Percentiles rank a stretch among this genome's conserved stretches.
These are phyloP conservation scores for Lycium ferocissimum DNA, from an alignment of 257 asterid genomes.

Conservation along the genomic window DNA sequence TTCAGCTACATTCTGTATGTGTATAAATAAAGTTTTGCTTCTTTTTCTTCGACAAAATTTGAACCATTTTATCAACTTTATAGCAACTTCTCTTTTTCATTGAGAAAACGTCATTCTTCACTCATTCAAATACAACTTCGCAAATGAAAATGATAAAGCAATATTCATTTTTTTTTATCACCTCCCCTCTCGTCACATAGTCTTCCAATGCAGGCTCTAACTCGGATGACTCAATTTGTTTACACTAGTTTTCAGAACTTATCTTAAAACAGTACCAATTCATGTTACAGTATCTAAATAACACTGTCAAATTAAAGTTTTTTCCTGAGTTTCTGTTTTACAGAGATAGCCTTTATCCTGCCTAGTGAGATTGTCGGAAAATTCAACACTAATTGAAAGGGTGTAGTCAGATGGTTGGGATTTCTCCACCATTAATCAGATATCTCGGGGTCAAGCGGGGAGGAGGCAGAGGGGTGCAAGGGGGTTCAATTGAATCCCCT, in stretches of 20 bases:
- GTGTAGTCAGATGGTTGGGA: neutral
- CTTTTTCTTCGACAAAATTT: neutral
- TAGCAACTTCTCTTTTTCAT: conserved; percentile 13
- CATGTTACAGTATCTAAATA: neutral
- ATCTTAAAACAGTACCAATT: neutral
- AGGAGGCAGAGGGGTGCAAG: no score
- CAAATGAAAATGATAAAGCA: neutral
- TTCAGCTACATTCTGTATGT: neutral
- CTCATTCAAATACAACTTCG: neutral
- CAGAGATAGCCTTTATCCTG: neutral
- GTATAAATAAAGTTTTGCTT: neutral
- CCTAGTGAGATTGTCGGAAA: no score
- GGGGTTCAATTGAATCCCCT: no score
- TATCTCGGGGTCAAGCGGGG: no score
- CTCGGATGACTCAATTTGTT: neutral
- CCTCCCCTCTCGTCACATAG: neutral
- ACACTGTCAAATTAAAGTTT: neutral
- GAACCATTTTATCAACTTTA: no score
- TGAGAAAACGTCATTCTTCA: neutral
- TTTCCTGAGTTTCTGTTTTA: neutral
- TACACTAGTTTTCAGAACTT: neutral
- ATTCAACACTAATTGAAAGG: no score
- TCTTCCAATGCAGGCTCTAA: neutral
- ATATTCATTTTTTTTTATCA: neutral
- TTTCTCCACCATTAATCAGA: neutral